Percentiles rank a stretch among this genome's conserved stretches.
These are phyloP conservation scores for Saccharomyces kudriavzevii DNA, from an alignment of 805 yeast genomes.

Conservation along the genomic window DNA sequence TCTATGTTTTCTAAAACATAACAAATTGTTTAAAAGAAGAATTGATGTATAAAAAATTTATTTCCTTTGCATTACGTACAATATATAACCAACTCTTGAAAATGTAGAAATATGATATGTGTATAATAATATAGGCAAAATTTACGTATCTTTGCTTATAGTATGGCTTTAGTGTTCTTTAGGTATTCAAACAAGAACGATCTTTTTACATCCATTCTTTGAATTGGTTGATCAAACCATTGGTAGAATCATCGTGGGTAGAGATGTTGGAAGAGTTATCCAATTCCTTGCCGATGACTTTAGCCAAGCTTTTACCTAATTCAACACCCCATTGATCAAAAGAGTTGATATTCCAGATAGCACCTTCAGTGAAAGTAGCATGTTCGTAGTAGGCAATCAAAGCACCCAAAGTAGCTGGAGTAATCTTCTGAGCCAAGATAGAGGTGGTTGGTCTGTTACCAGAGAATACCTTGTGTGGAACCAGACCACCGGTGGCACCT, in stretches of 20 bases:
- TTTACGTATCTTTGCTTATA: neutral
- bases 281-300: conserved; percentile 86
- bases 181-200: neutral
- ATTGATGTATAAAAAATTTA: neutral
- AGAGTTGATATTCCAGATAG: conserved; percentile 98
- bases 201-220: conserved; percentile 58
- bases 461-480: conserved; percentile 92
- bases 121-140: conserved; percentile 1
- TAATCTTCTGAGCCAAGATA: conserved; percentile 87
- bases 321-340: conserved; percentile 99
- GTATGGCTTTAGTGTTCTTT: neutral
- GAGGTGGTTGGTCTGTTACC: conserved; percentile 99
- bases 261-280: conserved; percentile 48
- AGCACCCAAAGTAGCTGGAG: conserved; percentile 94
- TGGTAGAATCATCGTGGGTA: conserved; percentile 85
- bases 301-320: conserved; percentile 95
- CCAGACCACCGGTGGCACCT: conserved; percentile 77
- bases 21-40: too few relatives aligned
- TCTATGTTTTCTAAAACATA: too few relatives aligned
- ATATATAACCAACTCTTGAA: neutral
- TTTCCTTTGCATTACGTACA: neutral
- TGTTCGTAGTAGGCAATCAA: conserved; percentile 97
- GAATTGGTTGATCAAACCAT: conserved; percentile 89
- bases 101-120: neutral
- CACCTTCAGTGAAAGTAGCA: conserved; percentile 96